Base-by-base conservation (phyloP, 306 rosid species). In the Pterocarpus macrocarpus region DNA sequence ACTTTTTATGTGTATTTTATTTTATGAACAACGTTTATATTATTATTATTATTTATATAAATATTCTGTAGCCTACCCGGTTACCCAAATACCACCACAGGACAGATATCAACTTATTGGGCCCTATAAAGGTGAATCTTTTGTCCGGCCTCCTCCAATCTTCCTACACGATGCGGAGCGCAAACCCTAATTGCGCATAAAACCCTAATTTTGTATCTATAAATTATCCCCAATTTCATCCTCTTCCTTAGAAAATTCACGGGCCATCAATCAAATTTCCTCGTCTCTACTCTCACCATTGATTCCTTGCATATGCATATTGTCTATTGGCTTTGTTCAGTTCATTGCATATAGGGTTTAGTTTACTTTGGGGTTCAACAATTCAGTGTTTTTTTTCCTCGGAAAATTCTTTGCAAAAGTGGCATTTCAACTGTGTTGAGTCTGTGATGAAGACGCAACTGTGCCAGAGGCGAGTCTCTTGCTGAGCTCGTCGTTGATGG, bases 401-500 rank as follows among this genome's bases (percentile, higher is more conserved):
- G 15, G 15, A 10, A 49, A 49, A 49, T 49, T 49, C 55, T 49
- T 12, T 49, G 14, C 14, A 49, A 43, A 8, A 5, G 47, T 43
- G 8, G 8, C 47, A 43, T 43, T 9, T 43, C 47, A 43, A 49
- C 45, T 0, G 0, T 5, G 13, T 13, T 58, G 88, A 72, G 81
- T 80, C 95, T n/a, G 55, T 88, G 98, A 94, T 62, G 97, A 94
- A 87, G 7, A 81, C 43, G 1, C 50, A 44, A 5, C 79, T 14
- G 91, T 82, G 97, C 97, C 83, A 61, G 85, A 92, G 94, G 13
- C 86, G 85, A 67, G 77, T 69, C 53, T 82, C 70, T 53, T 53
- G 3, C 15, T 22, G 56, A 69, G 79, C 65, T 72, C 78, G 91
- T 79, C 89, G 73, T 28, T 94, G 98, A 92, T 76, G 95, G 97